Base-by-base conservation (phyloP, 805 yeast species). In the Cyberlindnera meyerae region DNA sequence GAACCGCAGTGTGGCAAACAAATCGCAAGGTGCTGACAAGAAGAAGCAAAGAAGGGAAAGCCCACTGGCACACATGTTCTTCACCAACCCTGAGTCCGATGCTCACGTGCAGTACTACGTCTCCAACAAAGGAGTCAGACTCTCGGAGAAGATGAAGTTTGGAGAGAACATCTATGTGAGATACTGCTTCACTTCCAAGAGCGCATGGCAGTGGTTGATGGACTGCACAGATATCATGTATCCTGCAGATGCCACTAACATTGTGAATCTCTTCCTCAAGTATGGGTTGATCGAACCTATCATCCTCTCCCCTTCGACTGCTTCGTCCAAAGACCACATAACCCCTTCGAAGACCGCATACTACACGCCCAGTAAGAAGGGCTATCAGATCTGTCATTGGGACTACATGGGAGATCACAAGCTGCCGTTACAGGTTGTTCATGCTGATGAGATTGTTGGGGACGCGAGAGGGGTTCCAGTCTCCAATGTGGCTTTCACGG, bases 41-140 rank as follows among this genome's bases (percentile, higher is more conserved):
- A 31, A 35, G 31, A 35, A 31, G 27, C 9, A 17, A 8, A 27
- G 21, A 17, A 51, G 68, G 36, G 47, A 41, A 6, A 77, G 85
- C 5, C 95, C 95, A 0, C 79, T 82, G 45, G 73, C 76, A 37
- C 95, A 85, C 51, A 69, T 73, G 27, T 85, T 73, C 51, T 87
- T 87, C 62, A 79, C 90, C 4, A 89, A 89, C 50, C 97, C 97
- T 0, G 94, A 83, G 52, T 82, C 94, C 0, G 90, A 83, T 45
- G 68, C 95, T 0, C 84, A 79, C 52, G 57, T 75, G 8, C 97
- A 89, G 55, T 88, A 88, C 55, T 88, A 80, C 54, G 78, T 75
- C 5, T 74, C 89, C 0, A 49, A 62, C 17, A 62, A 58, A 9
- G 96, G 96, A 1, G 67, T 85, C 3, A 61, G 95, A 14, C 49